Conservation (phyloP, 2,329 filamentous ascomycete species). For the Claviceps digitariae region DNA sequence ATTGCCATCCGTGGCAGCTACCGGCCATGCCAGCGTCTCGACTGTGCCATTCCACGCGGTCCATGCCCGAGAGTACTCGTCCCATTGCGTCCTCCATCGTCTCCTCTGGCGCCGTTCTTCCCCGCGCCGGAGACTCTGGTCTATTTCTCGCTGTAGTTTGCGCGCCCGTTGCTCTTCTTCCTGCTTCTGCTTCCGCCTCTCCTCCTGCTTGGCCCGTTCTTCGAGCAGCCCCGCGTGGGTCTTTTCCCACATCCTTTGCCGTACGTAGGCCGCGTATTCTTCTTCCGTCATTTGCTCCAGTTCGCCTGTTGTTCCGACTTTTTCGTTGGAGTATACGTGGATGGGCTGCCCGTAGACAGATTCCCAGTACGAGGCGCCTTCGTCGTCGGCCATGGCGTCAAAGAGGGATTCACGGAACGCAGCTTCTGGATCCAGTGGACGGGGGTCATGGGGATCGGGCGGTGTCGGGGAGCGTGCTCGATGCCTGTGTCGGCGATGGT, state of each 20-base stretch:
- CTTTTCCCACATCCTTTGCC: slow-evolving; percentile 89
- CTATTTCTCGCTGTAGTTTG: slow-evolving; percentile 50
- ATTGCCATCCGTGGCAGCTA: slow-evolving; percentile 38
- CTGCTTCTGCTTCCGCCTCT: slow-evolving; percentile 34
- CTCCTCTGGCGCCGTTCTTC: slow-evolving; percentile 45
- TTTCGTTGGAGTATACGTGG: slow-evolving; percentile 54
- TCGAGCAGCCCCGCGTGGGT: slow-evolving; percentile 74
- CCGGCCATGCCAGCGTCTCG: slow-evolving; percentile 55
- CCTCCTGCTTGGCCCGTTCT: slow-evolving; percentile 52
- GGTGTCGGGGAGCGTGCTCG: slow-evolving; percentile 31
- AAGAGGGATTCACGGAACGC: slow-evolving; percentile 92
- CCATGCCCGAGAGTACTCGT: slow-evolving; percentile 53
- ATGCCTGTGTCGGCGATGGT: slow-evolving; percentile 17
- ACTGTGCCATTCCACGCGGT: slow-evolving; percentile 31
- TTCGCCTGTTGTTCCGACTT: slow-evolving; percentile 32
- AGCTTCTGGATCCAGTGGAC: slow-evolving; percentile 48
- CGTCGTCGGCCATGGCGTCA: slow-evolving; percentile 92
- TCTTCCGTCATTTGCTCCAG: slow-evolving; percentile 85
- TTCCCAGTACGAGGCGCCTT: slow-evolving; percentile 92
- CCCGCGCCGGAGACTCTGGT: slow-evolving; percentile 53
- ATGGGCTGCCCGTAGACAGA: slow-evolving; percentile 93
- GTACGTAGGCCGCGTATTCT: slow-evolving; percentile 77
- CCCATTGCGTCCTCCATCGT: slow-evolving; percentile 48
- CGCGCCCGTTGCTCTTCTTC: slow-evolving; percentile 35
- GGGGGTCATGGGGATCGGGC: slow-evolving; percentile 31